Percentiles rank a stretch among this genome's conserved stretches.
phyloP scores from a whole-genome alignment of 2,329 filamentous ascomycete genomes.

The Aspergillus latus region DNA sequence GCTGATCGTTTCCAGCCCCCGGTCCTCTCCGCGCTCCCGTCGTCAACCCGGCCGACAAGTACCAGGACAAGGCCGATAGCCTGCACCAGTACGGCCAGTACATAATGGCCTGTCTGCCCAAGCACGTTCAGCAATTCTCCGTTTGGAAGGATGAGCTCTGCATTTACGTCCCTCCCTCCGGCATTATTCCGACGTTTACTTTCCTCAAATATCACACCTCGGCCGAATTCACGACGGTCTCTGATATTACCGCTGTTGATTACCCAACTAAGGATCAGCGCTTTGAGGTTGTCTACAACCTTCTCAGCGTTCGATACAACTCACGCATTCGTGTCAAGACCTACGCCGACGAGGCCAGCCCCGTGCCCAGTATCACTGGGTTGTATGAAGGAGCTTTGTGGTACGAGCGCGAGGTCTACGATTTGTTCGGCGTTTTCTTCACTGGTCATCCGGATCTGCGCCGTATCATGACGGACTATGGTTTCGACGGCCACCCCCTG shows the following conservation, averaged over 20 bases:
- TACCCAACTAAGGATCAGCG: constrained; percentile 93
- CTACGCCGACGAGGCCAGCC: constrained; percentile 92
- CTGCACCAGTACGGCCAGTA: constrained; percentile 95
- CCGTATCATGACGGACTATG: constrained; percentile 99
- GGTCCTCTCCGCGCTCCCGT: constrained; percentile 73
- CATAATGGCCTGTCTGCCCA: constrained; percentile 93
- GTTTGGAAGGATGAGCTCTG: constrained; percentile 99
- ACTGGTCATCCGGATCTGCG: constrained; percentile 90
- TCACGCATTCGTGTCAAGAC: constrained; percentile 97
- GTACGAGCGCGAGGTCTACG: constrained; percentile 98
- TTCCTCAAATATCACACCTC: constrained; percentile 98
- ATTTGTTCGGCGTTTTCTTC: constrained; percentile 97
- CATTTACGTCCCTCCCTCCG: constrained; percentile 85
- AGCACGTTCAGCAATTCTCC: constrained; percentile 98
- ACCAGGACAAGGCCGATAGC: constrained; percentile 78
- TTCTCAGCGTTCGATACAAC: constrained; percentile 94
- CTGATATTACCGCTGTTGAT: constrained; percentile 90
- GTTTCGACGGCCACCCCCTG: constrained; percentile 95
- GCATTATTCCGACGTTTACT: constrained; percentile 84
- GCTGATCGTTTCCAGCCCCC: constrained; percentile 36
- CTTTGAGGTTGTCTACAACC: constrained; percentile 97
- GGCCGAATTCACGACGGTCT: constrained; percentile 92
- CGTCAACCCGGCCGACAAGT: constrained; percentile 92
- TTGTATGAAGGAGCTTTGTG: constrained; percentile 96
- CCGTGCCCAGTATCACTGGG: constrained; percentile 81